A percentile compares a stretch with the other conserved stretches of the same genome.
Conservation (phyloP, 495 filamentous ascomycete genomes). For the Massariosphaeria phaeospora region DNA sequence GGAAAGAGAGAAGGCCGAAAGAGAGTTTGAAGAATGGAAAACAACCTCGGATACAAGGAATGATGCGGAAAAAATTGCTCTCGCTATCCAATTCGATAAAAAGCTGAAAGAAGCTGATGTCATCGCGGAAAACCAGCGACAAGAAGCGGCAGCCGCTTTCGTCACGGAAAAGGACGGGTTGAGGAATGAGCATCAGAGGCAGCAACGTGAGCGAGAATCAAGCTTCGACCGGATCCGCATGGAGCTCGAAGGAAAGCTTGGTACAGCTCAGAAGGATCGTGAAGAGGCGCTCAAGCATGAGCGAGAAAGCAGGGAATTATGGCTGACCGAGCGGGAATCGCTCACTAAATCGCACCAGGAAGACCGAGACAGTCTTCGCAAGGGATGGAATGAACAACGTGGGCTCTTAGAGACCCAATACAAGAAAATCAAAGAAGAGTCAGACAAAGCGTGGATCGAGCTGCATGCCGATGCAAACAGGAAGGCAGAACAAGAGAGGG, state of each 20-base stretch:
- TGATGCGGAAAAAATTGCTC: slow-evolving; percentile 28
- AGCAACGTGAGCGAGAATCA: slow-evolving; percentile 25
- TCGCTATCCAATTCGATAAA: slow-evolving; percentile 30
- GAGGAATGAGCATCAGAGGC: slow-evolving; percentile 23
- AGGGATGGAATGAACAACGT: slow-evolving; percentile 35
- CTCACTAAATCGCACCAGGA: slow-evolving; percentile 29
- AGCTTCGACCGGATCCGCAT: slow-evolving; percentile 28
- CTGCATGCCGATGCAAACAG: slow-evolving; percentile 42
- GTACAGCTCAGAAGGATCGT: slow-evolving; percentile 30
- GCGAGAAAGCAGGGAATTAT: slow-evolving; percentile 29
- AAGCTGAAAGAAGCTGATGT: slow-evolving; percentile 29
- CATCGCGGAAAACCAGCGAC: slow-evolving; percentile 14
- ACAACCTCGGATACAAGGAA: slow-evolving; percentile 15
- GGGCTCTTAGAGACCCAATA: slow-evolving; percentile 25
- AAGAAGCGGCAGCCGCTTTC: slow-evolving; percentile 20
- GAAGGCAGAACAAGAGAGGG: slow-evolving; percentile 39
- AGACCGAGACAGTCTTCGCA: slow-evolving; percentile 29
- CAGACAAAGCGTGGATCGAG: slow-evolving; percentile 40
- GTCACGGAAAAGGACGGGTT: slow-evolving; percentile 28
- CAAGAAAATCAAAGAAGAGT: slow-evolving; percentile 33
- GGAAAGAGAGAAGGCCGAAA: slow-evolving; percentile 17
- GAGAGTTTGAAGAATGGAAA: slow-evolving; percentile 31
- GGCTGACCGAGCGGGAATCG: slow-evolving; percentile 28
- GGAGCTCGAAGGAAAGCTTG: slow-evolving; percentile 29
- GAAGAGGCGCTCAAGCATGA: slow-evolving; percentile 33